Percentiles rank a stretch among this genome's conserved stretches.
Evolutionary conservation across 805 yeast genomes (phyloP).

Genomic region (Wickerhamomyces silvicola): DNA sequence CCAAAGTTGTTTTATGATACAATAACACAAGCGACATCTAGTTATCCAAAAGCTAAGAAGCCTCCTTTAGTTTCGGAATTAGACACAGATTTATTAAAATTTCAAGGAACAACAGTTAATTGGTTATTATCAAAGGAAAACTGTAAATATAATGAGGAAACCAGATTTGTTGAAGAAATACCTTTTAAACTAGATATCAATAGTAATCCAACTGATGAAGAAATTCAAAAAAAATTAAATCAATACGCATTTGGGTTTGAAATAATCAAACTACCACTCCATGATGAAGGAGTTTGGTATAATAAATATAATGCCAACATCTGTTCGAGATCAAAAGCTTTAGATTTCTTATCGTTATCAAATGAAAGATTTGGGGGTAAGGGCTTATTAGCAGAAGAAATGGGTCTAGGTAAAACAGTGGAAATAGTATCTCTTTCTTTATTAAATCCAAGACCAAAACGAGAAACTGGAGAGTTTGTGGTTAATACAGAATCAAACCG

Average conservation of each 20-base stretch:
- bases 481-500: constrained; percentile 12
- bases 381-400: constrained; percentile 86
- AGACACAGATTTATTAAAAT: constrained; percentile 36
- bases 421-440: constrained; percentile 67
- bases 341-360: constrained; percentile 18
- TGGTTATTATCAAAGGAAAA: constrained; percentile 55
- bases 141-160: constrained; percentile 26
- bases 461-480: constrained; percentile 3
- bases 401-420: constrained; percentile 96
- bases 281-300: constrained; percentile 31
- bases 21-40: constrained; percentile 39
- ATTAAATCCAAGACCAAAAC: constrained; percentile 47
- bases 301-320: constrained; percentile 47
- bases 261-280: constrained; percentile 13
- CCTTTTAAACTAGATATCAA: constrained; percentile 17
- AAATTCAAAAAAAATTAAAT: constrained; percentile 30
- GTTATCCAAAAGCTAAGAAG: constrained; percentile 7
- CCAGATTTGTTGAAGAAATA: constrained; percentile 18
- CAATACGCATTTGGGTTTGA: constrained; percentile 50
- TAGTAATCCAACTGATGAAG: constrained; percentile 13
- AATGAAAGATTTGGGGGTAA: constrained; percentile 17
- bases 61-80: constrained; percentile 34
- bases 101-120: constrained; percentile 47
- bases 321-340: constrained; percentile 27
- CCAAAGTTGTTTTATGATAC: constrained; percentile 42